A percentile compares a stretch with the other conserved stretches of the same genome.
phyloP scores from a whole-genome alignment of 805 yeast species.

The Lachancea fermentati region DNA sequence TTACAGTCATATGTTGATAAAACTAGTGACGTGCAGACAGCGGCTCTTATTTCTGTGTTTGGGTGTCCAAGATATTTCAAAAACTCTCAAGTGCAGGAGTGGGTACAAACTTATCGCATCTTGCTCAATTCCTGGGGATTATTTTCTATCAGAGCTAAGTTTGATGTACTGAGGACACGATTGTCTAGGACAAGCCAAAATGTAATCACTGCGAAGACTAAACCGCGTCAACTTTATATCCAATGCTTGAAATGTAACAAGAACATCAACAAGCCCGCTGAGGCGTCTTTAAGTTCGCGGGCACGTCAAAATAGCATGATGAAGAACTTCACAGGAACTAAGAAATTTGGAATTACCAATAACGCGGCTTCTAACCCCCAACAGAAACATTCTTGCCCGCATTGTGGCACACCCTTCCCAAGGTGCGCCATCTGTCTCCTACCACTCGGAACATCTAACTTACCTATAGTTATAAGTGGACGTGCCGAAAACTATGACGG shows the following conservation, averaged over 20 bases:
- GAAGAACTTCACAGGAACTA: slow-evolving; percentile 11
- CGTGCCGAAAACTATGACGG: slow-evolving; percentile 4
- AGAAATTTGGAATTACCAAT: slow-evolving; percentile 9
- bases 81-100: slow-evolving; percentile 66
- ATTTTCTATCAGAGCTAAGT: slow-evolving; percentile 73
- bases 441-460: slow-evolving; percentile 55
- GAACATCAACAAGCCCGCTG: slow-evolving; percentile 43
- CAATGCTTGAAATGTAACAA: slow-evolving; percentile 83
- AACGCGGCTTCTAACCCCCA: slow-evolving; percentile 13
- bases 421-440: slow-evolving; percentile 85
- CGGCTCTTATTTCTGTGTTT: slow-evolving; percentile 71
- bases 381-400: slow-evolving; percentile 51
- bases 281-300: slow-evolving; percentile 5
- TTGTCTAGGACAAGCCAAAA: slow-evolving; percentile 52
- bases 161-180: slow-evolving; percentile 72
- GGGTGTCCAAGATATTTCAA: slow-evolving; percentile 80
- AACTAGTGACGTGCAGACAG: slow-evolving; percentile 88
- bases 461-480: slow-evolving; percentile 32
- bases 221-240: slow-evolving; percentile 70
- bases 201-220: slow-evolving; percentile 39
- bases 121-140: slow-evolving; percentile 76
- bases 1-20: slow-evolving; percentile 83
- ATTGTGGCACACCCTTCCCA: slow-evolving; percentile 84
- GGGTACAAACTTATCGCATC: slow-evolving; percentile 68
- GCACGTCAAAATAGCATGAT: slow-evolving; percentile 11